Evolutionary conservation across 2,329 filamentous ascomycete genomes (phyloP), one percentile per base, ranked within the genome.

Genomic region (Aspergillus quadrilineatus): DNA sequence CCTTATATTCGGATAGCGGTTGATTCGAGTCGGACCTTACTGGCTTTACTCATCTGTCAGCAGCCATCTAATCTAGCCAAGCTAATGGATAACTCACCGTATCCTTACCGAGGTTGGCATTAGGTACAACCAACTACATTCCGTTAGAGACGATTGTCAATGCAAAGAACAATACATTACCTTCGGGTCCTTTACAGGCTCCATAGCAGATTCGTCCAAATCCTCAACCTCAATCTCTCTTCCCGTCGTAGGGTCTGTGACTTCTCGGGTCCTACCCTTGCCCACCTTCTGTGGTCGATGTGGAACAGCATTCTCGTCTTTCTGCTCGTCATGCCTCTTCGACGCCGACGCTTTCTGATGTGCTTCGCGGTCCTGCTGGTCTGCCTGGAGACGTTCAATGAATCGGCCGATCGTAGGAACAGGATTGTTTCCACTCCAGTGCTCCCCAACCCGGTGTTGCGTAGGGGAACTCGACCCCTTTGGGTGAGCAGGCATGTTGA

Each of bases 391-490:
- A 61, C 83, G 83, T 52, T 89, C 83, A 63, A 96, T 82, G 63
- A 96, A 95, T 72, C 93, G 84, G 69, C 88, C 86, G 63, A 97
- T 89, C 55, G 91, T 96, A 6, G 93, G 93, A 52, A 97, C 86
- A 26, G 89, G 89, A 72, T 96, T 96, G 57, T 75, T 75, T 50
- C 88, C 91, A 30, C 89, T 93, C 79, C 95, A 97, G 71, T 92
- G 88, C 67, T 89, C 86, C 17, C 82, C 82, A 8, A 73, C 73
- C 49, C 77, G 78, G 63, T 80, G 79, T 46, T 75, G 69, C 42
- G 64, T 50, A 30, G 69, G 68, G 39, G 63, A 61, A n/a, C 45
- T 36, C 9, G 50, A 17, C 50, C 61, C 64, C 36, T 52, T 50
- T 14, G 54, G 56, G 42, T 60, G 55, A 10, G 60, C 49, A 28